A percentile compares a stretch with the other conserved stretches of the same genome.
Evolutionary conservation across 2,329 filamentous ascomycete genomes (phyloP).

Genomic region (Scolecobasidium constrictum): DNA sequence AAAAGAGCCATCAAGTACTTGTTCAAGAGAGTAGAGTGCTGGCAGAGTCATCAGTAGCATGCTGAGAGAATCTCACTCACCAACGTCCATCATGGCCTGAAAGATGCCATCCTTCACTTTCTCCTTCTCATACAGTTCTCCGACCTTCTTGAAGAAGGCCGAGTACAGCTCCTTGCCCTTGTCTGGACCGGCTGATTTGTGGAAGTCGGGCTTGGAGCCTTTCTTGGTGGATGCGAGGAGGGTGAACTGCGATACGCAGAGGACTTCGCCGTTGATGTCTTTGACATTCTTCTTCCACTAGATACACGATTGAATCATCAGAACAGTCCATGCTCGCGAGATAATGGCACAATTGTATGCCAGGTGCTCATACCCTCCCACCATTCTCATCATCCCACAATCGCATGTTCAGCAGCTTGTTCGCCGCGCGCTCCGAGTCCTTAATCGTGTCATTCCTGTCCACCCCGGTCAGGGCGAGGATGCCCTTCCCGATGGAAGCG

Average conservation of each 20-base stretch:
- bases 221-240: constrained; percentile 89
- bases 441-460: constrained; percentile 83
- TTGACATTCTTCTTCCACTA: constrained; percentile 86
- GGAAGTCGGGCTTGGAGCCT: constrained; percentile 90
- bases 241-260: constrained; percentile 98
- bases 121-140: constrained; percentile 57
- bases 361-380: constrained; percentile 50
- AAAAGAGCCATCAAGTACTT: no score
- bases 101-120: constrained; percentile 92
- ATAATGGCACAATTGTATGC: no score
- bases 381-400: constrained; percentile 80
- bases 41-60: no score
- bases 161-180: constrained; percentile 76
- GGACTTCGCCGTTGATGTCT: constrained; percentile 80
- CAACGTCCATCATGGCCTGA: constrained; percentile 98
- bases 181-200: constrained; percentile 68
- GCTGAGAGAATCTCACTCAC: no score
- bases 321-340: no score
- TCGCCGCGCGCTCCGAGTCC: constrained; percentile 72
- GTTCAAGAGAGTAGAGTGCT: no score
- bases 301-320: no score
- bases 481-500: constrained; percentile 80
- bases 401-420: constrained; percentile 80
- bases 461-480: constrained; percentile 85
- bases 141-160: constrained; percentile 68